phyloP scores from a whole-genome alignment of 129 eudicot genomes.

The Flaveria brownii region DNA sequence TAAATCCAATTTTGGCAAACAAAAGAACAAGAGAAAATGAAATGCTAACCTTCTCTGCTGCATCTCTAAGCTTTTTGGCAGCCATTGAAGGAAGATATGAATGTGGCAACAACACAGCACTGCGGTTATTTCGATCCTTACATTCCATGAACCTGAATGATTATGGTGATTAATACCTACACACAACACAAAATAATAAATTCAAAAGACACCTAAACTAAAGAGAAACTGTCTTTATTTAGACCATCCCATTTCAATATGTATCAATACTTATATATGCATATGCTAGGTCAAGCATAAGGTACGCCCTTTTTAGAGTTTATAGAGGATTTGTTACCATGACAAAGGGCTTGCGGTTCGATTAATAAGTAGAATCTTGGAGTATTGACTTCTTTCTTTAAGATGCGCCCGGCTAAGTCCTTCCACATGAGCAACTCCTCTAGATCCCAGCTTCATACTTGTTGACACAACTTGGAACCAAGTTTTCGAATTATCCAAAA shows the following conservation, averaged over 20 bases:
- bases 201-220: conserved; percentile 33
- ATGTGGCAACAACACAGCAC: conserved; percentile 73
- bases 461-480: conserved; percentile 76
- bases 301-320: not conserved
- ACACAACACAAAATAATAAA: conserved; percentile 46
- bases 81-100: conserved; percentile 98
- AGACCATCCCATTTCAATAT: not conserved
- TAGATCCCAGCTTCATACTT: conserved; percentile 82
- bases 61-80: conserved; percentile 79
- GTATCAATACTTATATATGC: not conserved
- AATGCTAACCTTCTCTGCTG: conserved; percentile 70
- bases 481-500: conserved; percentile 75
- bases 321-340: conserved; percentile 49
- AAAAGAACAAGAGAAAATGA: not conserved
- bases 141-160: conserved; percentile 95
- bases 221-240: not conserved
- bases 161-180: conserved; percentile 69
- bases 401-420: conserved; percentile 65
- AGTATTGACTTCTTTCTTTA: conserved; percentile 45
- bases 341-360: conserved; percentile 94
- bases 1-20: not conserved
- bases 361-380: conserved; percentile 80
- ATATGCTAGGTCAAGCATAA: not conserved
- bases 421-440: conserved; percentile 83
- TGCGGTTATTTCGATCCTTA: conserved; percentile 87